A percentile compares a stretch with the other conserved stretches of the same genome.
phyloP scores from a whole-genome alignment of 2,329 filamentous ascomycete genomes.

The Colletotrichum sp. region DNA sequence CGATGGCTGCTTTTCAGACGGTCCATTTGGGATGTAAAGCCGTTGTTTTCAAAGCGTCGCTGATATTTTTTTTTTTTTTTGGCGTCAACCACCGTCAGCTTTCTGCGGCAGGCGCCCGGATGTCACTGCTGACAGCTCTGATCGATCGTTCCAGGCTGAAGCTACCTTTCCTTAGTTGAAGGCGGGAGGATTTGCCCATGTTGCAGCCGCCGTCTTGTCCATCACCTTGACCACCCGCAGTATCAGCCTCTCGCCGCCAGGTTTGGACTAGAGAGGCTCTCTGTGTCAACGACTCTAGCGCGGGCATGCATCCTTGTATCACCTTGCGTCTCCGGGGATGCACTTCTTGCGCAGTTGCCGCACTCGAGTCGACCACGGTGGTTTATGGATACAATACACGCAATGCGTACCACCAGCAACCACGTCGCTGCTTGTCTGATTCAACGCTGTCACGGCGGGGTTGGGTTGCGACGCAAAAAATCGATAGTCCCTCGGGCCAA shows the following conservation, averaged over 20 bases:
- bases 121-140: neutral
- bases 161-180: neutral
- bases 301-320: neutral
- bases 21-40: neutral
- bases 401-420: neutral
- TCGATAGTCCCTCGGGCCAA: conserved; percentile 10
- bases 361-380: neutral
- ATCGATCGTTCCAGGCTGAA: neutral
- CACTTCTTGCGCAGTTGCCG: neutral
- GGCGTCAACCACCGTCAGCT: neutral
- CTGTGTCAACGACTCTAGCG: neutral
- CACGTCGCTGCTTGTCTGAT: neutral
- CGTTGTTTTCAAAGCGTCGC: conserved; percentile 1
- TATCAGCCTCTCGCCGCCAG: conserved; percentile 10
- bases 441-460: neutral
- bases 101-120: neutral
- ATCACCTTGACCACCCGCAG: neutral
- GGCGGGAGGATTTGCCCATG: neutral
- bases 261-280: neutral
- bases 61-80: neutral
- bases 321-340: conserved; percentile 4
- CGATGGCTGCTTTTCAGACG: neutral
- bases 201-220: neutral
- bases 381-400: neutral
- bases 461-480: neutral